Percentiles rank a stretch among this genome's conserved stretches.
Conservation (phyloP, 257 asterid species). For the Avicennia marina region DNA sequence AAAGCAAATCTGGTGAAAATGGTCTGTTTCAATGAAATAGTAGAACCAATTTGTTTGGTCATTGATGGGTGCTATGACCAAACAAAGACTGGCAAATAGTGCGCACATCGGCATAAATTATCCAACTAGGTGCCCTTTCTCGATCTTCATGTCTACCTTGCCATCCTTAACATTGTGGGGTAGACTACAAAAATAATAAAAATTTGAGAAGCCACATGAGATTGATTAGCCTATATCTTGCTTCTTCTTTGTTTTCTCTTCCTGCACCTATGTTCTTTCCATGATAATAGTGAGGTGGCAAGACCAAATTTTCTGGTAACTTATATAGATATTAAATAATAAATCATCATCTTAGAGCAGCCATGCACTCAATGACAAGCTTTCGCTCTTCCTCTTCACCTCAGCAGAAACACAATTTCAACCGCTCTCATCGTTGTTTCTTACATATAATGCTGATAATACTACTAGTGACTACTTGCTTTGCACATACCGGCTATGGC, state of each 20-base stretch:
- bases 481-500: slow-evolving; percentile 28
- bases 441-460: slow-evolving; percentile 22
- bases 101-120: too few species aligned
- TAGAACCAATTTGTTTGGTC: too few species aligned
- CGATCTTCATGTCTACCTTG: slow-evolving; percentile 24
- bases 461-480: slow-evolving; percentile 13
- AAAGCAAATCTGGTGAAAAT: too few species aligned
- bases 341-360: slow-evolving; percentile 22
- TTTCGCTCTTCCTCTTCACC: slow-evolving; percentile 17
- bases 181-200: slow-evolving; percentile 34
- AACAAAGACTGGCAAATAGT: too few species aligned
- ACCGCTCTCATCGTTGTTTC: slow-evolving; percentile 11
- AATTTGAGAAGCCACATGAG: slow-evolving; percentile 41
- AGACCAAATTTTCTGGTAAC: slow-evolving; percentile 17
- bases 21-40: too few species aligned
- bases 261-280: slow-evolving; percentile 35
- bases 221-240: slow-evolving; percentile 35
- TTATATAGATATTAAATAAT: slow-evolving; percentile 18
- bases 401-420: not conserved
- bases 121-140: too few species aligned
- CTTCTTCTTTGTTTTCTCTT: too few species aligned
- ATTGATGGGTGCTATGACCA: too few species aligned
- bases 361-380: slow-evolving; percentile 44
- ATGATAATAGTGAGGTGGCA: slow-evolving; percentile 34
- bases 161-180: slow-evolving; percentile 19